Percentiles rank a stretch among this genome's conserved stretches.
Evolutionary conservation across 2,329 filamentous ascomycete genomes (phyloP).

Genomic region (Arthrobotrys sphaeroides): DNA sequence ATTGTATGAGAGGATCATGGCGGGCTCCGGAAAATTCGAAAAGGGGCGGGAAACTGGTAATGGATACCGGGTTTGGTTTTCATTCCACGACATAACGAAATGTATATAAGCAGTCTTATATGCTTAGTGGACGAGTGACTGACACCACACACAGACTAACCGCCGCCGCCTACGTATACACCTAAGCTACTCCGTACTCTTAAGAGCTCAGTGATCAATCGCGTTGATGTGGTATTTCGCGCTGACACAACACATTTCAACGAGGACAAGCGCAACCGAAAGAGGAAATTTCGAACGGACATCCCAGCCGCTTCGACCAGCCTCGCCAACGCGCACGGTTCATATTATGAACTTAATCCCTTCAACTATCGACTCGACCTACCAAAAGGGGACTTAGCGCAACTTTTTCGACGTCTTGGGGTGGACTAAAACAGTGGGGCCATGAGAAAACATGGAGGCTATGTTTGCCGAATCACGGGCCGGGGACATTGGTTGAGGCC

Average conservation of each 20-base stretch:
- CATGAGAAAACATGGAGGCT: conserved; percentile 10
- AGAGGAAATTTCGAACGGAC: neutral
- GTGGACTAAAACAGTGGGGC: conserved; percentile 1
- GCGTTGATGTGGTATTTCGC: conserved; percentile 9
- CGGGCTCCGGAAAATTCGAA: too few species aligned
- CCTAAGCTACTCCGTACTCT: too few species aligned
- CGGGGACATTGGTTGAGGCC: neutral
- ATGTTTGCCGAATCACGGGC: conserved; percentile 5
- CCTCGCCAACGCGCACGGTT: neutral
- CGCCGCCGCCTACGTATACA: too few species aligned
- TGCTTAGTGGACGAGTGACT: too few species aligned
- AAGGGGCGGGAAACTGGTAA: too few species aligned
- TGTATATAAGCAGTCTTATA: too few species aligned
- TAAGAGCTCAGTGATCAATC: too few species aligned
- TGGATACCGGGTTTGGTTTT: too few species aligned
- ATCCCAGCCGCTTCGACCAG: neutral
- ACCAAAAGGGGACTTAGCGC: conserved; percentile 1
- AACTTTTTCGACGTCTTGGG: neutral
- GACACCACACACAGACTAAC: too few species aligned
- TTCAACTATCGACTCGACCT: neutral
- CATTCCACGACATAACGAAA: too few species aligned
- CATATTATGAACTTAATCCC: neutral
- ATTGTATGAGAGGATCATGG: too few species aligned
- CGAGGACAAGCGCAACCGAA: neutral
- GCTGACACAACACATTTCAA: neutral